Evolutionary conservation across 345 rosid species (phyloP).

Genomic region (Salix caprea): DNA sequence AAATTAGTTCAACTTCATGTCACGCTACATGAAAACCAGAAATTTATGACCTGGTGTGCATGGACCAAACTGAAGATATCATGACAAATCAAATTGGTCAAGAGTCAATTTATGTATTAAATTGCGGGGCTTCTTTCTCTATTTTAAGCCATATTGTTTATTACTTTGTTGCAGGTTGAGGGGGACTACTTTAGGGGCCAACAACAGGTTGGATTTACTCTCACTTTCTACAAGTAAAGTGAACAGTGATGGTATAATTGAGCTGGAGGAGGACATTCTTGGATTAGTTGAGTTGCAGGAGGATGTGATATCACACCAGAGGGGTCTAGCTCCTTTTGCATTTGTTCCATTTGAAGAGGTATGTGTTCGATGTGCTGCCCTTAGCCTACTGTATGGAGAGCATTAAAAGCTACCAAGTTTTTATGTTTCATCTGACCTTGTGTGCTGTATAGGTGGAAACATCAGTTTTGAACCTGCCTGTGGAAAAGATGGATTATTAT

Average conservation of each 20-base stretch:
- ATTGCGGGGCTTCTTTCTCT: background rate
- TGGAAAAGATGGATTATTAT: constrained; percentile 92
- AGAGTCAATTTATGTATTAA: no score
- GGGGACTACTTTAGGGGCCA: constrained; percentile 75
- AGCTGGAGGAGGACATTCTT: constrained; percentile 63
- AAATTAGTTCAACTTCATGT: no score
- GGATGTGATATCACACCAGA: constrained; percentile 79
- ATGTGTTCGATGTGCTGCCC: background rate
- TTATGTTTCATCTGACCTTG: background rate
- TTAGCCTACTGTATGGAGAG: background rate
- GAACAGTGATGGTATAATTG: constrained; percentile 47
- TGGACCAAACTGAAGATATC: no score
- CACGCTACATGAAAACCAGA: no score
- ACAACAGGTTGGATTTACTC: constrained; percentile 84
- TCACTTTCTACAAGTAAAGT: constrained; percentile 86
- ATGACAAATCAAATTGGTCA: no score
- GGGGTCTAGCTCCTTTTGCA: constrained; percentile 82
- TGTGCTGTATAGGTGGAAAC: constrained; percentile 51
- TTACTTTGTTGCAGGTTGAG: constrained; percentile 46
- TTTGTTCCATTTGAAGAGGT: constrained; percentile 96
- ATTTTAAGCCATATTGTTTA: background rate
- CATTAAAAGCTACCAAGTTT: background rate
- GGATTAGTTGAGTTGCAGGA: constrained; percentile 76
- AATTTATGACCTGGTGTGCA: no score
- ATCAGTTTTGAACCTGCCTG: constrained; percentile 77